A percentile compares a stretch with the other conserved stretches of the same genome.
phyloP scores from a whole-genome alignment of 116 monocot species.

The Posidonia oceanica region DNA sequence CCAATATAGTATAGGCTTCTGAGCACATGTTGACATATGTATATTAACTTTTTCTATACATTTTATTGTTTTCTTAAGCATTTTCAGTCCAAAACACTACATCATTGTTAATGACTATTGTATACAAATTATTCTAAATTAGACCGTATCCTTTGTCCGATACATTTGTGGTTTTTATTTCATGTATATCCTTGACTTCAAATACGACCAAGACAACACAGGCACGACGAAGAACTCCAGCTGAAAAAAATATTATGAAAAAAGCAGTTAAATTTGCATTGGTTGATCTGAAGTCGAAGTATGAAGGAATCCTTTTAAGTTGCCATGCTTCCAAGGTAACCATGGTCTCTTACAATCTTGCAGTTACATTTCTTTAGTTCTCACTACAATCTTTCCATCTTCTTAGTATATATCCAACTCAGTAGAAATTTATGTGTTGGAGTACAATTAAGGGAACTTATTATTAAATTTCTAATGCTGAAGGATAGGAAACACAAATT shows the following conservation, averaged over 20 bases:
- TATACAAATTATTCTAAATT: too few species aligned
- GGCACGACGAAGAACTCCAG: conserved; percentile 7
- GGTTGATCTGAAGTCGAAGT: conserved; percentile 53
- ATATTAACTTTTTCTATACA: background rate
- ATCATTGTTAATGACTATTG: too few species aligned
- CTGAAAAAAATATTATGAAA: conserved; percentile 33
- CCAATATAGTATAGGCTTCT: background rate
- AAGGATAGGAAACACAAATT: too few species aligned
- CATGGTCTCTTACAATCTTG: background rate
- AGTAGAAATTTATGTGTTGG: too few species aligned
- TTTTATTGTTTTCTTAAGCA: background rate
- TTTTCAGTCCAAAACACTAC: background rate
- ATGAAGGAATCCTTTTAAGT: conserved; percentile 44
- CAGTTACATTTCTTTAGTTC: background rate
- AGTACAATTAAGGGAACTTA: too few species aligned
- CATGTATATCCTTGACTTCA: conserved; percentile 31
- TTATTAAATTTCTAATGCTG: too few species aligned
- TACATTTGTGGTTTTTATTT: too few species aligned
- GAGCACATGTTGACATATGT: background rate
- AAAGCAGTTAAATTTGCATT: conserved; percentile 60
- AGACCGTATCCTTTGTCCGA: too few species aligned
- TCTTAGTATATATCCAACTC: too few species aligned
- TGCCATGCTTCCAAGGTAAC: conserved; percentile 46
- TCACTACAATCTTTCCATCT: too few species aligned
- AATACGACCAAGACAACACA: conserved; percentile 9